Conservation (phyloP, 768 basidiomycete species). For the Termitomyces sp. region DNA sequence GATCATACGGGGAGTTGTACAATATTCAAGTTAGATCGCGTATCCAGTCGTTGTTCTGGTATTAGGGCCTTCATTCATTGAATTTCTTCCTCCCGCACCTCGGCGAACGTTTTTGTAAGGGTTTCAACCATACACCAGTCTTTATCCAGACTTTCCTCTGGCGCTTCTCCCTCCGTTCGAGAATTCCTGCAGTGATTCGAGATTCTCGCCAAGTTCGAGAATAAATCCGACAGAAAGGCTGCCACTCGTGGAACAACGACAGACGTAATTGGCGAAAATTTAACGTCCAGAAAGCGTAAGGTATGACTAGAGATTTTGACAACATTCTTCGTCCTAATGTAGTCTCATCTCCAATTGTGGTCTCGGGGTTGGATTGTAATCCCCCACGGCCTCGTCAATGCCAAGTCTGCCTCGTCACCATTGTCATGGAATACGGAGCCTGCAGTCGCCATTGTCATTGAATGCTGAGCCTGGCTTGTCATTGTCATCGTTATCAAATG, state of each 20-base stretch:
- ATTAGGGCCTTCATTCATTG: neutral
- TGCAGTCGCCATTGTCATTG: too few species aligned
- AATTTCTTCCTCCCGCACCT: neutral
- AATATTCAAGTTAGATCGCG: too few species aligned
- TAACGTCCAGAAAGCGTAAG: neutral
- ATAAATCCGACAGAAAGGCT: neutral
- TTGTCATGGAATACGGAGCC: too few species aligned
- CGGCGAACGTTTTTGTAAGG: neutral
- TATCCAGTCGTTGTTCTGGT: neutral
- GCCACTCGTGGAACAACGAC: neutral
- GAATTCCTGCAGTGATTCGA: neutral
- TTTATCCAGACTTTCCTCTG: neutral
- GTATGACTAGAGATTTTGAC: neutral
- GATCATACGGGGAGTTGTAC: too few species aligned
- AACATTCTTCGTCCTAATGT: too few species aligned
- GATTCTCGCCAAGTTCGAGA: neutral
- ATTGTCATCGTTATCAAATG: too few species aligned
- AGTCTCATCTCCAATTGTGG: too few species aligned
- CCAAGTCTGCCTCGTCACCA: too few species aligned
- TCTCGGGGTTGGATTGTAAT: too few species aligned
- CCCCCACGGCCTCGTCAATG: too few species aligned
- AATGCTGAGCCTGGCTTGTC: too few species aligned
- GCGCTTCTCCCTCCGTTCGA: neutral
- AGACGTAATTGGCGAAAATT: neutral
- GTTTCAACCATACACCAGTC: neutral